phyloP scores from a whole-genome alignment of 805 yeast species.

The Teunomyces stri region DNA sequence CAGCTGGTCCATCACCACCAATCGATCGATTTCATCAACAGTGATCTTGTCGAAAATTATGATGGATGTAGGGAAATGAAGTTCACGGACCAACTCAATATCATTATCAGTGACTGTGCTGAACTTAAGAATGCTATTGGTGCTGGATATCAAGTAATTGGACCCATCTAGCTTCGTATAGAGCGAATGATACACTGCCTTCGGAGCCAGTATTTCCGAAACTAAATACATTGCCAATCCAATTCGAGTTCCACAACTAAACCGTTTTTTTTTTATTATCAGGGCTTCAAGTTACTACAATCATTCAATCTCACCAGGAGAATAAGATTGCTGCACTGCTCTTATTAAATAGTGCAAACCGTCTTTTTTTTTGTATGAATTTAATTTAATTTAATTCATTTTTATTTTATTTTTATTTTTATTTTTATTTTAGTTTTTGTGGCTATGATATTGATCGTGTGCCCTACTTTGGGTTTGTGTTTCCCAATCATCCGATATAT shows the following conservation, averaged over 20 bases:
- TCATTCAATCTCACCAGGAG: too few species aligned
- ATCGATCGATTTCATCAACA: neutral
- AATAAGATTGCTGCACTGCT: neutral
- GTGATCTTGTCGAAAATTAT: neutral
- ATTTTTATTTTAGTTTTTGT: neutral
- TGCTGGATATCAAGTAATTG: neutral
- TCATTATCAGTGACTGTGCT: neutral
- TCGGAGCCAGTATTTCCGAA: neutral
- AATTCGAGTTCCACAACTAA: too few species aligned
- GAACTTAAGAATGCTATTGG: neutral
- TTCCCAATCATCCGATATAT: neutral
- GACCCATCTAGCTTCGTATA: neutral
- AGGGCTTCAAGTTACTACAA: too few species aligned
- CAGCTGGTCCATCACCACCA: neutral
- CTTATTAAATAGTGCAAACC: neutral
- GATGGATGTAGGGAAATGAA: neutral
- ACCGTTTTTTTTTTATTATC: too few species aligned
- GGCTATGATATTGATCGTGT: constrained; percentile 1
- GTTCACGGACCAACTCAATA: neutral
- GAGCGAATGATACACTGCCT: neutral
- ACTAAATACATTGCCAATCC: neutral
- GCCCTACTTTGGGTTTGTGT: neutral
- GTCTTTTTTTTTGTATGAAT: neutral
- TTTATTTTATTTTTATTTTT: neutral
- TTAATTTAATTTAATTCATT: neutral